Conservation (phyloP, 139 green algal genomes). For the Zygnema cylindricum region DNA sequence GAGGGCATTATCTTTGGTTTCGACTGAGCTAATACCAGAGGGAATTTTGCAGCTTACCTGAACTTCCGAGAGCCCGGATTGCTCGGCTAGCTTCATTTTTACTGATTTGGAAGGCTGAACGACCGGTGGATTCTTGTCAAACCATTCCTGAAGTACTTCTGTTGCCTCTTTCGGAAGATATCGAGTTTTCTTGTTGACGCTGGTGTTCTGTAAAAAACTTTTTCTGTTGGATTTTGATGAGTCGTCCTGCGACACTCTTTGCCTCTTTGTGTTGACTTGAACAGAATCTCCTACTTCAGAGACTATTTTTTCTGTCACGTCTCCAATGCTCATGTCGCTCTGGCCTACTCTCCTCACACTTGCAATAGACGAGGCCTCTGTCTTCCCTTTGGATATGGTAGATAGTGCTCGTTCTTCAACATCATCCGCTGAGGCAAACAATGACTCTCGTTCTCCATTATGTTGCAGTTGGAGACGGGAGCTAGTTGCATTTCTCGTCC, state of each 20-base stretch:
- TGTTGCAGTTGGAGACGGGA: too few species aligned
- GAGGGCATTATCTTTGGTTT: too few species aligned
- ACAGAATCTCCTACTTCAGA: not conserved
- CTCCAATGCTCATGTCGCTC: not conserved
- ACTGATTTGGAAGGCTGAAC: not conserved
- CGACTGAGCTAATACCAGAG: too few species aligned
- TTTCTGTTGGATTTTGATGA: not conserved
- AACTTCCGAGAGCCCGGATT: not conserved
- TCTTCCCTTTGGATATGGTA: too few species aligned
- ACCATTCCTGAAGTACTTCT: not conserved
- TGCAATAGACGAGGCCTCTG: not conserved
- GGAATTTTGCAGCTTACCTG: not conserved
- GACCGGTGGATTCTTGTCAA: not conserved
- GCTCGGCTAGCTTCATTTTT: not conserved
- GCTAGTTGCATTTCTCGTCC: too few species aligned
- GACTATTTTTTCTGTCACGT: not conserved
- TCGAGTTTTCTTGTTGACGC: not conserved
- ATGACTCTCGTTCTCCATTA: too few species aligned
- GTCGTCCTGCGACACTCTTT: not conserved
- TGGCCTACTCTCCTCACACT: not conserved
- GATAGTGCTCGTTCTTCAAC: too few species aligned
- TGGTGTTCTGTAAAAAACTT: not conserved
- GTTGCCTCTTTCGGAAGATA: not conserved
- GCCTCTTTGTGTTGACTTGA: not conserved
- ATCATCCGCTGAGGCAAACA: too few species aligned